These are phyloP conservation scores for Aspergillus sp. DNA, from an alignment of 2,329 filamentous ascomycete genomes.

Conservation along the genomic window DNA sequence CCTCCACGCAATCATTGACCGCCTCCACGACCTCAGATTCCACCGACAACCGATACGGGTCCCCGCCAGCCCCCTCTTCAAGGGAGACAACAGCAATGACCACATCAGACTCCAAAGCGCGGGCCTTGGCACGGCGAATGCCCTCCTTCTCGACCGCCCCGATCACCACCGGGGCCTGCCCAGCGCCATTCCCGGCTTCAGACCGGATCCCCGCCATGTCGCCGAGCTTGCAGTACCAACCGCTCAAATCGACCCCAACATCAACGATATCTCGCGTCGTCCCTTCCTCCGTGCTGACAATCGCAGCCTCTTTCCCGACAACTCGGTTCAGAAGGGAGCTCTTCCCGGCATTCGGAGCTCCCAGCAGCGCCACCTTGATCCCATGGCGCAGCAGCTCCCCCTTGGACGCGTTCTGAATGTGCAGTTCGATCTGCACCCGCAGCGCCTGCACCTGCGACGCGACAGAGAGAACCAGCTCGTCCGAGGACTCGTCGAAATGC, in stretches of 20 bases:
- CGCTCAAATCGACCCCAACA: conserved; percentile 81
- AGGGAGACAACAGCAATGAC: conserved; percentile 78
- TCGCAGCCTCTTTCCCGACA: conserved; percentile 89
- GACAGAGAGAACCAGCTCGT: conserved; percentile 69
- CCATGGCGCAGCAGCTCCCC: conserved; percentile 83
- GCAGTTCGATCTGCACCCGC: conserved; percentile 61
- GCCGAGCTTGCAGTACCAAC: conserved; percentile 89
- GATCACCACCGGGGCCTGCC: conserved; percentile 43
- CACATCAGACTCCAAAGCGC: conserved; percentile 80
- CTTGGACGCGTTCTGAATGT: conserved; percentile 74
- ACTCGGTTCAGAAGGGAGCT: conserved; percentile 89
- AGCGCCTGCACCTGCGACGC: conserved; percentile 63
- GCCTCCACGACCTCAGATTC: conserved; percentile 60
- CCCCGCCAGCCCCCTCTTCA: conserved; percentile 47
- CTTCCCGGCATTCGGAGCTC: conserved; percentile 92
- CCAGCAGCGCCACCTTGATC: conserved; percentile 81
- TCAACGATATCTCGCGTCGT: conserved; percentile 95
- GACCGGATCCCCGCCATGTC: conserved; percentile 87
- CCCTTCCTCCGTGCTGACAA: conserved; percentile 88
- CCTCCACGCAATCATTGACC: conserved; percentile 48
- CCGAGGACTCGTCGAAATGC: conserved; percentile 86
- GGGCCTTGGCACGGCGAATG: conserved; percentile 78
- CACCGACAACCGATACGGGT: conserved; percentile 33
- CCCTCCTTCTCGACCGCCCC: conserved; percentile 84
- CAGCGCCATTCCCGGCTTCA: conserved; percentile 16